Percentiles rank a stretch among this genome's conserved stretches.
Conservation (phyloP, 495 filamentous ascomycete genomes). For the Podospora australis region DNA sequence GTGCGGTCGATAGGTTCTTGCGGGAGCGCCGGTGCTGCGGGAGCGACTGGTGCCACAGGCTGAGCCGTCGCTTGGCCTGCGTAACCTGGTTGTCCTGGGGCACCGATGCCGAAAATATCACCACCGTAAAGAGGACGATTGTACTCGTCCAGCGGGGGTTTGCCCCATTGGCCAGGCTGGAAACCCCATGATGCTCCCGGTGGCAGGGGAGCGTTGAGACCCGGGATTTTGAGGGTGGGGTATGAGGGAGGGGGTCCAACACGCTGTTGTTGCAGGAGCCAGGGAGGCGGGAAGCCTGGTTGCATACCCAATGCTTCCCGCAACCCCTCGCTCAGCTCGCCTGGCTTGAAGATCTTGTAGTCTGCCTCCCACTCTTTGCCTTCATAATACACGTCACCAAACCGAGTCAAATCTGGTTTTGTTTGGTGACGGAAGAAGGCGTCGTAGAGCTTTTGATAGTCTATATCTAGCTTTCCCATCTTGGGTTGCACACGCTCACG, state of each 20-base stretch:
- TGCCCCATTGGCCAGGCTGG: slow-evolving; percentile 90
- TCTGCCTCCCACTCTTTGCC: slow-evolving; percentile 98
- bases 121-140: slow-evolving; percentile 86
- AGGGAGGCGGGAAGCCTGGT: slow-evolving; percentile 88
- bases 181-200: slow-evolving; percentile 95
- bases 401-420: slow-evolving; percentile 87
- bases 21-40: slow-evolving; percentile 38
- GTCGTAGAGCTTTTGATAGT: slow-evolving; percentile 96
- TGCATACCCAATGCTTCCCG: slow-evolving; percentile 93
- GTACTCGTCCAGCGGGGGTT: slow-evolving; percentile 88
- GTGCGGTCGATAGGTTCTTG: slow-evolving; percentile 83
- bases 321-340: slow-evolving; percentile 82
- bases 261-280: slow-evolving; percentile 94
- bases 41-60: slow-evolving; percentile 12
- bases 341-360: slow-evolving; percentile 78
- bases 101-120: slow-evolving; percentile 83
- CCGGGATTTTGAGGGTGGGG: slow-evolving; percentile 84
- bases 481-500: slow-evolving; percentile 91
- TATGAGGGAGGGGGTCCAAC: slow-evolving; percentile 91
- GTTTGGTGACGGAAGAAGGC: slow-evolving; percentile 97
- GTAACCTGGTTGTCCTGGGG: slow-evolving; percentile 45
- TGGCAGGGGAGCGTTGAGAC: slow-evolving; percentile 90
- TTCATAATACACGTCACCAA: slow-evolving; percentile 97
- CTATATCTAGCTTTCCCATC: slow-evolving; percentile 95
- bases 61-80: slow-evolving; percentile 17